Base-by-base conservation (phyloP, 305 asterid genomes). In the Fraxinus albicans region DNA sequence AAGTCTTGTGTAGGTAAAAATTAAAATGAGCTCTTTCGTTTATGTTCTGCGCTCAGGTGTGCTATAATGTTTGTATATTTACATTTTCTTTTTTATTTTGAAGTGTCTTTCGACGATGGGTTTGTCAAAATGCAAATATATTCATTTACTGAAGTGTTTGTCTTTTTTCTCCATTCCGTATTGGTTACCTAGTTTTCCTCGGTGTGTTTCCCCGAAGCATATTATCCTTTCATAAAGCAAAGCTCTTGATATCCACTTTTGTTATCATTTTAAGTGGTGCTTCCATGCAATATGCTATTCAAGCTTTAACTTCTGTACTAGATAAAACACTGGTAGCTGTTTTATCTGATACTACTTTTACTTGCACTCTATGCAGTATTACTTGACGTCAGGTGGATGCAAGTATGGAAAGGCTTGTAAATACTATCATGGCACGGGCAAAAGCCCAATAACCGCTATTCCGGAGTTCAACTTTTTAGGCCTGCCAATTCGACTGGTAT, bases 311-410 rank as follows among this genome's bases (percentile, higher is more conserved):
- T 83, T 60, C 58, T 47, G 21, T 75, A 72, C 72, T 4, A 19
- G n/a, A 72, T 72, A 33, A 33, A 72, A 17, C 44, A 17, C 42
- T 33, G 75, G 27, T 75, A 60, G 79, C 35, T 79, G 70, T 50
- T 83, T 27, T 81, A 76, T 75, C 82, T 81, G 44, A 79, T 81
- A 60, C 83, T 80, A 42, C 63, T 6, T 58, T 35, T 82, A 63
- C 77, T 84, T 88, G 81, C 77, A 72, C 80, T 83, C 35, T 31
- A 53, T 92, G 93, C 97, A 95, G 99, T 96, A 90, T 89, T 94
- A 91, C 91, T 86, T 94, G 86, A 88, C 98, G 31, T 50, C 98
- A 73, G 95, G 87, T 23, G 99, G 99, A n/a, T 95, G 99, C 93
- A 96, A 91, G 83, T 94, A 86, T 88, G 99, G 98, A 72, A 90